These are phyloP conservation scores for Canavalia gladiata DNA, from an alignment of 306 rosid species.

Conservation along the genomic window DNA sequence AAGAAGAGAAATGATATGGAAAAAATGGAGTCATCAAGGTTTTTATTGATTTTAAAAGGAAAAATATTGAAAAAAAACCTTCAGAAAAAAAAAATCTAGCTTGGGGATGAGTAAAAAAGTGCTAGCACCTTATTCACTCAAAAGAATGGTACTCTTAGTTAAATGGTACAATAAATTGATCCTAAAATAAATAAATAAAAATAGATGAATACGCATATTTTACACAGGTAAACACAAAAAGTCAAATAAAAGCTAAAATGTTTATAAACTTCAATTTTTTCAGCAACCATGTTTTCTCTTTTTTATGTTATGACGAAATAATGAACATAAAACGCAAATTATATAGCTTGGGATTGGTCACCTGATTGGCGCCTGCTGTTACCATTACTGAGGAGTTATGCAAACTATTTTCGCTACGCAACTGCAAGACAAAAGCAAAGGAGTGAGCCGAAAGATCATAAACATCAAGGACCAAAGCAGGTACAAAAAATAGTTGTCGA, in stretches of 20 bases:
- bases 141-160: too few relatives aligned
- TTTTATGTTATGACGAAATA: slow-evolving; percentile 6
- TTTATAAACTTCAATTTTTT: slow-evolving; percentile 8
- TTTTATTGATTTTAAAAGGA: too few relatives aligned
- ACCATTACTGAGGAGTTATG: slow-evolving; percentile 91
- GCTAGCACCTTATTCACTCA: too few relatives aligned
- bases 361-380: slow-evolving; percentile 99
- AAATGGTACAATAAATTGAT: too few relatives aligned
- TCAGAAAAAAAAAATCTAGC: too few relatives aligned
- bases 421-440: slow-evolving; percentile 60
- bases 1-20: too few relatives aligned
- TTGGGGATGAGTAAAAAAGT: too few relatives aligned
- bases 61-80: too few relatives aligned
- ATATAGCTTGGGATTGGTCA: slow-evolving; percentile 50
- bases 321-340: slow-evolving; percentile 19
- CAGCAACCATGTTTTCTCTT: slow-evolving; percentile 8
- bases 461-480: slow-evolving; percentile 21
- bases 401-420: slow-evolving; percentile 74
- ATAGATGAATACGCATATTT: not conserved
- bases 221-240: not conserved
- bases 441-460: slow-evolving; percentile 18
- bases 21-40: too few relatives aligned
- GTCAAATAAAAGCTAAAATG: slow-evolving; percentile 36
- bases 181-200: too few relatives aligned
- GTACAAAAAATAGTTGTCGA: slow-evolving; percentile 1